These are phyloP conservation scores for Hypoxylon lienhwacheense DNA, from an alignment of 495 filamentous ascomycete genomes.

Conservation along the genomic window DNA sequence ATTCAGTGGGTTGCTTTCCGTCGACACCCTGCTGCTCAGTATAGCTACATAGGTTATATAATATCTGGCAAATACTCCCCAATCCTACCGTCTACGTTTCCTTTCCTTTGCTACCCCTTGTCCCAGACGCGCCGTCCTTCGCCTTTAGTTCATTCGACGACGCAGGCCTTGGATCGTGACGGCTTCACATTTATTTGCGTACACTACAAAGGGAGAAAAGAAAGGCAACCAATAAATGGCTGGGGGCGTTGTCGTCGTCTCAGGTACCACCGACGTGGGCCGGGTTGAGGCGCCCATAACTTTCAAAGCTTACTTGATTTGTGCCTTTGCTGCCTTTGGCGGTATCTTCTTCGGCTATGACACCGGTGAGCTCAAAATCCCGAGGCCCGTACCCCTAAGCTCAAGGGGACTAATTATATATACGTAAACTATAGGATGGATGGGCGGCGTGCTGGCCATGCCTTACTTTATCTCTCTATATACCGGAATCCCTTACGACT, in stretches of 20 bases:
- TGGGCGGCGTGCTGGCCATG: constrained; percentile 56
- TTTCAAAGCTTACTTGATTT: constrained; percentile 61
- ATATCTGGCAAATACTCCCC: constrained; percentile 30
- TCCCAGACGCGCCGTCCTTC: constrained; percentile 18
- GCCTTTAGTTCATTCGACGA: constrained; percentile 19
- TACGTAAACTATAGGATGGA: constrained; percentile 58
- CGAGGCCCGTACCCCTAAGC: neutral
- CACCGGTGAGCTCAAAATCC: constrained; percentile 50
- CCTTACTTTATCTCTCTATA: constrained; percentile 51
- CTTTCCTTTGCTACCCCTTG: constrained; percentile 25
- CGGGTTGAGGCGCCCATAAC: constrained; percentile 63
- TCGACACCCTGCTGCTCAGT: constrained; percentile 18
- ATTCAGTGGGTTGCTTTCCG: constrained; percentile 25
- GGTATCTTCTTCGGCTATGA: constrained; percentile 64
- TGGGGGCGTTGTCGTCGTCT: constrained; percentile 41
- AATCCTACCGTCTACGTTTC: constrained; percentile 23
- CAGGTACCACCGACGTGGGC: constrained; percentile 43
- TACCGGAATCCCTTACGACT: constrained; percentile 49
- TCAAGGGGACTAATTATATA: constrained; percentile 62
- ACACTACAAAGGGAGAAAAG: constrained; percentile 15
- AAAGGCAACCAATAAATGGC: constrained; percentile 38
- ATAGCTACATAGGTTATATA: constrained; percentile 24
- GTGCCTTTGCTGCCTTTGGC: constrained; percentile 62
- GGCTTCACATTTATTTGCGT: constrained; percentile 18
- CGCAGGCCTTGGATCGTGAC: constrained; percentile 24